Percentiles rank a stretch among this genome's conserved stretches.
Evolutionary conservation across 441 rosid species (phyloP).

Genomic region (Gossypium schwendimanii): DNA sequence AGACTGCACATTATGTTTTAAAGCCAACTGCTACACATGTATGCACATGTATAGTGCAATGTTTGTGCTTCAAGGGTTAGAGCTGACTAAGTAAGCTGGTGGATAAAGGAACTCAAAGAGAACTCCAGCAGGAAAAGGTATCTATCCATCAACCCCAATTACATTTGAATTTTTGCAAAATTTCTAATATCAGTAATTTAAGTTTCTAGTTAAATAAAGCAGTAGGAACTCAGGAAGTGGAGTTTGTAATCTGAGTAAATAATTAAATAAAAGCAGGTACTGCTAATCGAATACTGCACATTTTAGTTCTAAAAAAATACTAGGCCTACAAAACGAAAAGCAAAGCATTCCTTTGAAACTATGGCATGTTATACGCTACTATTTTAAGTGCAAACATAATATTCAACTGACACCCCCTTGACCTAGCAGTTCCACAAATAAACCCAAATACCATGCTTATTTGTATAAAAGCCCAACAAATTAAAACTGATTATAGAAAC

Average conservation of each 20-base stretch:
- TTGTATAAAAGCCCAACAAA: slow-evolving; percentile 2
- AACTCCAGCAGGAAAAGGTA: not conserved
- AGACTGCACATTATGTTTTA: not conserved
- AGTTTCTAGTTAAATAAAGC: not conserved
- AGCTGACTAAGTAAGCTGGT: not conserved
- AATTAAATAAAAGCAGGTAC: not conserved
- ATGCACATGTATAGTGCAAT: not conserved
- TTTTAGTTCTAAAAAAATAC: not conserved
- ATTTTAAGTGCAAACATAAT: not conserved
- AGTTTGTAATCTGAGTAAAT: not conserved
- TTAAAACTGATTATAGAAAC: slow-evolving; percentile 16
- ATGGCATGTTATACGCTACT: not conserved
- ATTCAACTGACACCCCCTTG: not conserved
- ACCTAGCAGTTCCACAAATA: not conserved
- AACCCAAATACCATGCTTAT: not conserved
- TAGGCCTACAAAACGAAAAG: not conserved
- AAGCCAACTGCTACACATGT: not conserved
- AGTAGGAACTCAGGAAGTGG: not conserved
- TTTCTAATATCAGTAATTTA: not conserved
- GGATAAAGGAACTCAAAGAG: not conserved
- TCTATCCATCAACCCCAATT: no score
- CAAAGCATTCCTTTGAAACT: not conserved
- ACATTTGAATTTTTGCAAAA: not conserved
- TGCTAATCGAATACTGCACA: not conserved
- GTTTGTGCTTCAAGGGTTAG: not conserved